Percentiles rank a stretch among this genome's conserved stretches.
Conservation (phyloP, 2,329 filamentous ascomycete species). For the Aspergillus arachidicola region DNA sequence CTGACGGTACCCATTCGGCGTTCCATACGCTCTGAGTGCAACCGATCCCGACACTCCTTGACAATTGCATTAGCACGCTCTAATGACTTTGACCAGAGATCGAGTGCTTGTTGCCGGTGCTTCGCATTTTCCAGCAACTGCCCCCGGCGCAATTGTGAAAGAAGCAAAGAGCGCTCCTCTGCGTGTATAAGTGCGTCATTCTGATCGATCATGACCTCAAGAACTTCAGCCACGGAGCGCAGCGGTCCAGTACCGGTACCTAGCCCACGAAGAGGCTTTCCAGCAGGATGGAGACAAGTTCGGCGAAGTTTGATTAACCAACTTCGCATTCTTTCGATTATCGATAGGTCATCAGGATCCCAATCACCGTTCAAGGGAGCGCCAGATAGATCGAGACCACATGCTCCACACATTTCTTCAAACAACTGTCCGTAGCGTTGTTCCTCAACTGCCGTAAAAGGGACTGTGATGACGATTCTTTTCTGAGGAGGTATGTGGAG, state of each 20-base stretch:
- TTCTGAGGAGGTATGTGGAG: conserved; percentile 79
- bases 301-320: conserved; percentile 80
- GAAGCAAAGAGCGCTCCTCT: conserved; percentile 69
- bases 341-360: conserved; percentile 60
- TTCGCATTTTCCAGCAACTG: conserved; percentile 79
- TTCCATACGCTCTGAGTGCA: conserved; percentile 52
- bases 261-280: conserved; percentile 64
- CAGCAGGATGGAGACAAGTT: conserved; percentile 79
- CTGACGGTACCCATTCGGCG: conserved; percentile 25
- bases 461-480: conserved; percentile 82
- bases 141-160: conserved; percentile 67
- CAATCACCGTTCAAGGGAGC: conserved; percentile 64
- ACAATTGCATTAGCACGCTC: conserved; percentile 55
- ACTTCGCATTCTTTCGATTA: conserved; percentile 72
- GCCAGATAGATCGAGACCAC: conserved; percentile 67
- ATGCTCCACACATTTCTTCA: conserved; percentile 71
- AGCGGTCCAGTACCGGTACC: conserved; percentile 68
- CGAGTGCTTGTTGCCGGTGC: conserved; percentile 66
- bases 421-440: conserved; percentile 82
- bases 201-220: conserved; percentile 89
- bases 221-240: conserved; percentile 80
- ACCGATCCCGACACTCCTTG: conserved; percentile 63
- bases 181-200: conserved; percentile 68
- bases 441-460: conserved; percentile 87
- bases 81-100: conserved; percentile 66